Evolutionary conservation across 306 rosid genomes (phyloP), one percentile per base, ranked within the genome.

Genomic region (Oemleria cerasiformis): DNA sequence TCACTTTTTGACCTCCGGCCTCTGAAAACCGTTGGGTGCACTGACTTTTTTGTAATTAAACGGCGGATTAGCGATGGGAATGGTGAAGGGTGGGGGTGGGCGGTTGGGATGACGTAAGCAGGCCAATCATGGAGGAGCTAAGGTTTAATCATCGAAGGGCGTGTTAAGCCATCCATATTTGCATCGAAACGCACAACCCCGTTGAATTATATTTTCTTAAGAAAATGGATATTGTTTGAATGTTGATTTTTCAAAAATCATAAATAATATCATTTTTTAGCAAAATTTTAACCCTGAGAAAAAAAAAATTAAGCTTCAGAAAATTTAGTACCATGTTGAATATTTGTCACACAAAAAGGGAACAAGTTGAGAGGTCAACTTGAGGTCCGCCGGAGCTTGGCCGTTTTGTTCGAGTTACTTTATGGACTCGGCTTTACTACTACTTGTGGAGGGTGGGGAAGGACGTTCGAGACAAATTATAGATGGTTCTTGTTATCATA

Each of bases 131-230:
- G 75, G 53, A 74, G 58, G 25, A 56, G 88, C 54, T 16, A 50
- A 75, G 86, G 82, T 82, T 84, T 86, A 69, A 74, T 65, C 79
- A 72, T 88, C 16, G 78, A 74, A 59, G 63, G 67, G 49, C 65
- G 91, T 75, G 89, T 43, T 65, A 75, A 71, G 49, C 60, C 77
- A 61, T 56, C 65, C 63, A 43, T 73, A 57, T 58, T 50, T 83
- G 77, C 87, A 79, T 86, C 72, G 87, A 84, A 83, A 75, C 83
- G 85, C 79, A 57, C 83, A 74, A 70, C 53, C 10, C 8, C 12
- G 7, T 1, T 9, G 50, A 49, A 65, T 51, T 77, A n/a, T 59
- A 72, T 73, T 73, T 58, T 36, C 7, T 1, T 34, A 56, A 68
- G 9, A 30, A 30, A 30, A 30, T 30, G 36, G 1, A 16, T 16